These are phyloP conservation scores for Amphicarpaea edgeworthii DNA, from an alignment of 306 rosid genomes.

Conservation along the genomic window DNA sequence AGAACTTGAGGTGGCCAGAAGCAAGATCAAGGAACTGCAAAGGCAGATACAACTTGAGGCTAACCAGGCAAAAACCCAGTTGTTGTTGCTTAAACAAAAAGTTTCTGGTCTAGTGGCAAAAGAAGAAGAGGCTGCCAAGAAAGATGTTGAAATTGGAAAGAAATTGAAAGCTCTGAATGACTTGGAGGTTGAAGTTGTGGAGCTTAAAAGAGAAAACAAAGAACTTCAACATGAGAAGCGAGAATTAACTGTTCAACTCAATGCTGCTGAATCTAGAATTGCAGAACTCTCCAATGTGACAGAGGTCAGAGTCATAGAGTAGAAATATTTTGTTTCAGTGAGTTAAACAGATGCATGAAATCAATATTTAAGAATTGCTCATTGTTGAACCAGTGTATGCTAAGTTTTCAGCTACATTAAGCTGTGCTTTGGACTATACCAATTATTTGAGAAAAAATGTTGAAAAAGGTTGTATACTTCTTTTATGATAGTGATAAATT, in stretches of 20 bases:
- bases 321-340: conserved; percentile 7
- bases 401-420: conserved; percentile 5
- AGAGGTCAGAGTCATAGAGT: conserved; percentile 62
- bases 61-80: conserved; percentile 75
- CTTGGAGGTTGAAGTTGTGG: conserved; percentile 70
- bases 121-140: conserved; percentile 72
- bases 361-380: conserved; percentile 4
- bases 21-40: conserved; percentile 78
- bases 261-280: conserved; percentile 67
- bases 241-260: conserved; percentile 70
- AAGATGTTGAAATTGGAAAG: conserved; percentile 71
- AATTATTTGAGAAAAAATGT: conserved; percentile 12
- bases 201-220: conserved; percentile 75
- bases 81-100: conserved; percentile 81
- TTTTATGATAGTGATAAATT: conserved; percentile 21
- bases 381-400: background rate
- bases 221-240: conserved; percentile 85
- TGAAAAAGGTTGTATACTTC: conserved; percentile 6
- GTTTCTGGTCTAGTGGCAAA: conserved; percentile 71
- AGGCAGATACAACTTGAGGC: conserved; percentile 84
- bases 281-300: conserved; percentile 63
- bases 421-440: background rate
- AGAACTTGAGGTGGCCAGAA: conserved; percentile 75
- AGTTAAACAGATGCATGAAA: conserved; percentile 27
- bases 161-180: conserved; percentile 68